Conservation (phyloP, 768 basidiomycete genomes). For the Auricularia sp. region DNA sequence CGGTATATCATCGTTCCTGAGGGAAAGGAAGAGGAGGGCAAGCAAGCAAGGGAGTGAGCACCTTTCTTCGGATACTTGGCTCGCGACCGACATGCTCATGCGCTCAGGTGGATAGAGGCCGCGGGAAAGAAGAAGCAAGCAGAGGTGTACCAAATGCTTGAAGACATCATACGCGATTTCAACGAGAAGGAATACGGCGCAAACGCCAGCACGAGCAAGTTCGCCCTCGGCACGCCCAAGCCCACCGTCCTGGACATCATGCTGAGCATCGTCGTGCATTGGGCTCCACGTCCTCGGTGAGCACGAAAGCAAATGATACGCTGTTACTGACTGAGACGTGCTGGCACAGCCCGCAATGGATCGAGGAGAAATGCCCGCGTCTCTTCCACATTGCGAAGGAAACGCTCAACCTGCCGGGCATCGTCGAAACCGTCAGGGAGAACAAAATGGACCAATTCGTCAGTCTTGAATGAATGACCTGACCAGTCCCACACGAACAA, state of each 20-base stretch:
- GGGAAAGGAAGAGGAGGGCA: neutral
- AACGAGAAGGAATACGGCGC: neutral
- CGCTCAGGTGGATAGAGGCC: constrained; percentile 1
- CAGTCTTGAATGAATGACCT: neutral
- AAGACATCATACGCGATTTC: neutral
- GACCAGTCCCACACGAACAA: too few relatives aligned
- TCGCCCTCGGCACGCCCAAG: constrained; percentile 6
- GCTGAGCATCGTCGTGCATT: constrained; percentile 5
- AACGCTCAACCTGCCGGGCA: constrained; percentile 2
- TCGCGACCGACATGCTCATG: neutral
- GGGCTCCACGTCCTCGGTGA: constrained; percentile 5
- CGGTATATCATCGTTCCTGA: constrained; percentile 4
- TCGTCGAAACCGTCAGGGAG: neutral
- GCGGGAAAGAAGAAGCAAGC: neutral
- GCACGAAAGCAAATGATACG: neutral
- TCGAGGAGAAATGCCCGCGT: constrained; percentile 7
- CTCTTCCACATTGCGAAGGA: neutral
- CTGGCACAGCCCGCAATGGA: constrained; percentile 1
- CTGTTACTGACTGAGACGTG: neutral
- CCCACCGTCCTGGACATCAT: constrained; percentile 8
- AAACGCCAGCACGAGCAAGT: neutral
- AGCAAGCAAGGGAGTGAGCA: neutral
- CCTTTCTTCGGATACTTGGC: too few relatives aligned
- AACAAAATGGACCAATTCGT: neutral
- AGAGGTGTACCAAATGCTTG: constrained; percentile 6